Percentiles rank a stretch among this genome's conserved stretches.
phyloP scores from a whole-genome alignment of 441 rosid species.

The Pelargonium australe region DNA sequence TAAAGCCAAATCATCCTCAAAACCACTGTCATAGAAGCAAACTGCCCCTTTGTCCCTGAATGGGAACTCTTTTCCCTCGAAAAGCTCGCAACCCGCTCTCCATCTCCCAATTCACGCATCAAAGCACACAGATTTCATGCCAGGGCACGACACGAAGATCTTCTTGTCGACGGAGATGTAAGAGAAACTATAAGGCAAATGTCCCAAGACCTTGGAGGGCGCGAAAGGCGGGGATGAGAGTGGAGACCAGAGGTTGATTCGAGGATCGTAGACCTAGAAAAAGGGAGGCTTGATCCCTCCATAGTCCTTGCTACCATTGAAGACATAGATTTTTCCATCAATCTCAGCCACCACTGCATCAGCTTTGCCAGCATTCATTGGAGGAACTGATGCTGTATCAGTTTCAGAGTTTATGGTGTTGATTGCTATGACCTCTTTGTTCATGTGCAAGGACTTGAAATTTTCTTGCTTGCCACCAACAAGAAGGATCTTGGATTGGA shows the following conservation, averaged over 20 bases:
- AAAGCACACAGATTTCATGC: background rate
- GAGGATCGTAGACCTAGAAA: background rate
- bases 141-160: background rate
- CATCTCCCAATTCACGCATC: background rate
- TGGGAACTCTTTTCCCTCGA: background rate
- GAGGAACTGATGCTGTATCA: background rate
- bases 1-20: background rate
- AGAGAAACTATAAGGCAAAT: background rate
- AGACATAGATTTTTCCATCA: background rate
- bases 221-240: background rate
- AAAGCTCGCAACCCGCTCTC: background rate
- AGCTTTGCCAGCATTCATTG: background rate
- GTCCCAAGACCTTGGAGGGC: background rate
- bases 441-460: background rate
- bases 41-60: constrained; percentile 1
- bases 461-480: background rate
- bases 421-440: background rate
- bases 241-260: background rate
- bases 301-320: background rate
- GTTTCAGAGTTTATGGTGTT: background rate
- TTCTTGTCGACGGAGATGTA: background rate
- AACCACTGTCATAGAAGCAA: background rate
- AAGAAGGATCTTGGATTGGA: constrained; percentile 1
- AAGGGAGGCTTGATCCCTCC: background rate
- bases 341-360: background rate